Conservation (phyloP, 2,329 filamentous ascomycete species). For the Fusarium buxicola region DNA sequence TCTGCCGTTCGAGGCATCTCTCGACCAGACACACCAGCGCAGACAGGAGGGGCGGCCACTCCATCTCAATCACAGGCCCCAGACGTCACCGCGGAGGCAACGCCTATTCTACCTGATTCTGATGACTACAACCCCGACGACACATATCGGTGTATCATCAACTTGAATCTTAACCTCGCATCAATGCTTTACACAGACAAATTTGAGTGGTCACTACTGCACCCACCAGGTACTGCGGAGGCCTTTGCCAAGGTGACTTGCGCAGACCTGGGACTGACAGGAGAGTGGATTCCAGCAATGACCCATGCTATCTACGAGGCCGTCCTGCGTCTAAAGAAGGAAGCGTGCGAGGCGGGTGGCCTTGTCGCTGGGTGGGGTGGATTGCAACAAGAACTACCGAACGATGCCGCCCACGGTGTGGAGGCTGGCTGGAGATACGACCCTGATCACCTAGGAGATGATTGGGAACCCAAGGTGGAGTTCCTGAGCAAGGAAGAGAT, state of each 20-base stretch:
- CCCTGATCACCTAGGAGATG: slow-evolving; percentile 85
- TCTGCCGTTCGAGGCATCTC: slow-evolving; percentile 53
- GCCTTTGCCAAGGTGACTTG: slow-evolving; percentile 93
- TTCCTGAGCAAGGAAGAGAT: slow-evolving; percentile 93
- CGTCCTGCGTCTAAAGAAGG: slow-evolving; percentile 91
- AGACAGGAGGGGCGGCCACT: slow-evolving; percentile 62
- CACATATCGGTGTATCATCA: slow-evolving; percentile 93
- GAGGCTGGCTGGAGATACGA: slow-evolving; percentile 97
- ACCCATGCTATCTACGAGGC: slow-evolving; percentile 98
- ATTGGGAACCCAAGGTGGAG: slow-evolving; percentile 87
- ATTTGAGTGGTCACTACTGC: slow-evolving; percentile 96
- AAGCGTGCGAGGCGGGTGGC: slow-evolving; percentile 91
- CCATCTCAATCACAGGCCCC: slow-evolving; percentile 58
- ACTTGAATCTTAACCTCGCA: slow-evolving; percentile 88
- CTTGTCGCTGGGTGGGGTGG: slow-evolving; percentile 79
- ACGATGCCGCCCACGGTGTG: slow-evolving; percentile 83
- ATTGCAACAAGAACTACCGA: slow-evolving; percentile 76
- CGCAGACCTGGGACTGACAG: slow-evolving; percentile 86
- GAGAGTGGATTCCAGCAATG: slow-evolving; percentile 95
- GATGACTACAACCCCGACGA: slow-evolving; percentile 91
- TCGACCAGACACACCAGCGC: slow-evolving; percentile 68
- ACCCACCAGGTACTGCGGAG: slow-evolving; percentile 91
- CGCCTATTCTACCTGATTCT: slow-evolving; percentile 68
- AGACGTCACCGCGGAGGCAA: slow-evolving; percentile 77
- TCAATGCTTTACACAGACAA: slow-evolving; percentile 96